Evolutionary conservation across 2,329 filamentous ascomycete species (phyloP), one percentile per base, ranked within the genome.

Genomic region (Diplodia mutila): DNA sequence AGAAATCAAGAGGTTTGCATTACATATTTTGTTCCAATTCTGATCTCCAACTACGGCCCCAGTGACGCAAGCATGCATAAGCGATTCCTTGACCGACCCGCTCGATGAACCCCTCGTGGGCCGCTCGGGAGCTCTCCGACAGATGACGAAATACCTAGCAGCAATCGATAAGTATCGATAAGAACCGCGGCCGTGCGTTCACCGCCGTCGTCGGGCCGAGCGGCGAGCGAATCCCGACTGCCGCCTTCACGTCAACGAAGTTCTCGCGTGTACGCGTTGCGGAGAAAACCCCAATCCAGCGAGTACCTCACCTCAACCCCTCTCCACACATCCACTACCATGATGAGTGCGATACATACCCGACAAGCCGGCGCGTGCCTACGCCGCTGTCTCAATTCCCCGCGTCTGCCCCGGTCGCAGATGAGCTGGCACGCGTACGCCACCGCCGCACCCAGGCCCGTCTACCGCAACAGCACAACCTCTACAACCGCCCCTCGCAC

Each of bases 401-500:
- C 59, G n/a, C 59, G 59, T 12, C 18, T 63, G 42, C 29, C 37
- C 29, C 12, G 27, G 27, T 46, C 46, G 27, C 29, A 34, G 9
- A 25, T 14, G 25, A 63, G 59, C 57, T 42, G 57, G 12, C 25
- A 63, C n/a, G 39, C 59, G 46, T 63, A 63, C 59, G 59, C 59
- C 59, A 63, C 59, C 29, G 27, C 4, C 23, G 37, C 37, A 46
- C 29, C 29, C 29, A 32, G 29, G 29, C 29, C 29, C 6, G 29
- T 32, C 29, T 32, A 32, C 29, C 29, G 29, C 29, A 63, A n/a
- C 42, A 51, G 42, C 27, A 63, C 59, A n/a, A n/a, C 39, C 39
- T 8, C 39, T 11, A 14, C 3, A 3, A 9, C 16, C 59, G 65
- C 54, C 32, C 23, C 61, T 12, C 71, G 70, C 67, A 48, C 69